Evolutionary conservation across 352 stramenopile genomes (phyloP).

Genomic region (Phytopythium sindhum): DNA sequence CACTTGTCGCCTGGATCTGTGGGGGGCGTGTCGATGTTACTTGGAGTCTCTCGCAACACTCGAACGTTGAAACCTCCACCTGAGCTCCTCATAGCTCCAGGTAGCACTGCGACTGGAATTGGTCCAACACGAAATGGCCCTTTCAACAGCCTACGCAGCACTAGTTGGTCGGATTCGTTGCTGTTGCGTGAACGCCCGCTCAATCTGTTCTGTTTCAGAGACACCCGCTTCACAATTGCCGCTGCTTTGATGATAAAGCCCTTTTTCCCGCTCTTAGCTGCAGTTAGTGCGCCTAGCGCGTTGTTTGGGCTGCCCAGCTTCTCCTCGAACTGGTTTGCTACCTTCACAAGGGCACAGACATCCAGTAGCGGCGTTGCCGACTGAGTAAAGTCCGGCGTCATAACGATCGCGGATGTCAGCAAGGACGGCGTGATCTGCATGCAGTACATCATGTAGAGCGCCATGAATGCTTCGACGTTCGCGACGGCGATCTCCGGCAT

Average conservation of each 20-base stretch:
- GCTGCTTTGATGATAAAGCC: background rate
- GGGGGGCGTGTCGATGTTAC: background rate
- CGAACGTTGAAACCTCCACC: background rate
- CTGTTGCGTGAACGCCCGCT: background rate
- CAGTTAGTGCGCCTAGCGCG: background rate
- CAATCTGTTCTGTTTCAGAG: background rate
- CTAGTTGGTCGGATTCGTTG: background rate
- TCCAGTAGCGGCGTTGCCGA: slow-evolving; percentile 16
- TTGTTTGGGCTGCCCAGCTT: background rate
- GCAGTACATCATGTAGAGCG: slow-evolving; percentile 27
- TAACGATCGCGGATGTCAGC: slow-evolving; percentile 12
- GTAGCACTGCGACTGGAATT: background rate
- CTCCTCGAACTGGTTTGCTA: background rate
- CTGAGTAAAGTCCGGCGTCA: slow-evolving; percentile 18
- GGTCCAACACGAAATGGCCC: background rate
- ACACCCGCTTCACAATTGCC: background rate
- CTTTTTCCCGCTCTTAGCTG: background rate
- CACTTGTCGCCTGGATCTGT: background rate
- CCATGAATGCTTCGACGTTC: slow-evolving; percentile 35
- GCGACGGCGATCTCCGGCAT: slow-evolving; percentile 24
- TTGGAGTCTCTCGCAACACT: background rate
- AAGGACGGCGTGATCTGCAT: slow-evolving; percentile 22
- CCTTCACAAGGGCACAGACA: background rate
- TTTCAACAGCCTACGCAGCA: background rate
- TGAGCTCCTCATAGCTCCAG: background rate